phyloP scores from a whole-genome alignment of 2,329 filamentous ascomycete genomes.

The Colletotrichum theobromicola region DNA sequence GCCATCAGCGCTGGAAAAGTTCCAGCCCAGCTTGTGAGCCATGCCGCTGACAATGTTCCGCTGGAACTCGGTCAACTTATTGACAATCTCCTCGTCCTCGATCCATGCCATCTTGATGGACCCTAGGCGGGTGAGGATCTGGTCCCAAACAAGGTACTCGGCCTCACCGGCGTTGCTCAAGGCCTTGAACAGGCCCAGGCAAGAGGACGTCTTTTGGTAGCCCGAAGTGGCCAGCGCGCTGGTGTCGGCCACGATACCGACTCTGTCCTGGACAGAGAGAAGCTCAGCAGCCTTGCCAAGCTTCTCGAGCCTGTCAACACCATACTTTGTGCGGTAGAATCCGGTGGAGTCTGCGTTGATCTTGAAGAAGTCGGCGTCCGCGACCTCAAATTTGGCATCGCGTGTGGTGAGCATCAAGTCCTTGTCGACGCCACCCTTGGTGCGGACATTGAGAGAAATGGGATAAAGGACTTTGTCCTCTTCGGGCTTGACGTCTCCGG shows the following conservation, averaged over 20 bases:
- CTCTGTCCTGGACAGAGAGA: constrained; percentile 86
- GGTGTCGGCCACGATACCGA: constrained; percentile 93
- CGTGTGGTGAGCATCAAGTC: constrained; percentile 66
- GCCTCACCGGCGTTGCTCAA: constrained; percentile 80
- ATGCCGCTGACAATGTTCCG: constrained; percentile 77
- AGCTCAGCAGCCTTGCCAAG: constrained; percentile 87
- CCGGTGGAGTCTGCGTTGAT: constrained; percentile 94
- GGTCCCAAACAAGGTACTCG: constrained; percentile 94
- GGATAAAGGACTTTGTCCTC: constrained; percentile 90
- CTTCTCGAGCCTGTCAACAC: constrained; percentile 82
- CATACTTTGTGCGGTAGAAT: constrained; percentile 90
- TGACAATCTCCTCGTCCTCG: constrained; percentile 74
- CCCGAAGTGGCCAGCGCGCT: constrained; percentile 88
- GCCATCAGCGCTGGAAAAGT: constrained; percentile 82
- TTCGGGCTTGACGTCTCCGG: constrained; percentile 90
- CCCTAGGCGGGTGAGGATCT: constrained; percentile 80
- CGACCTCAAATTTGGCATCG: constrained; percentile 78
- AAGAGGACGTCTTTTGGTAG: constrained; percentile 90
- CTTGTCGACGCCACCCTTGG: constrained; percentile 82
- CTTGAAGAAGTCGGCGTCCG: constrained; percentile 90
- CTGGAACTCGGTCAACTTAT: constrained; percentile 85
- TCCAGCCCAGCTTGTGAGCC: constrained; percentile 88
- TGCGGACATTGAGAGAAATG: constrained; percentile 85
- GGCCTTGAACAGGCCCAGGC: constrained; percentile 83
- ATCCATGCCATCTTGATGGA: constrained; percentile 87